These are phyloP conservation scores for Cercospora citrullina DNA, from an alignment of 2,329 filamentous ascomycete species.

Conservation along the genomic window DNA sequence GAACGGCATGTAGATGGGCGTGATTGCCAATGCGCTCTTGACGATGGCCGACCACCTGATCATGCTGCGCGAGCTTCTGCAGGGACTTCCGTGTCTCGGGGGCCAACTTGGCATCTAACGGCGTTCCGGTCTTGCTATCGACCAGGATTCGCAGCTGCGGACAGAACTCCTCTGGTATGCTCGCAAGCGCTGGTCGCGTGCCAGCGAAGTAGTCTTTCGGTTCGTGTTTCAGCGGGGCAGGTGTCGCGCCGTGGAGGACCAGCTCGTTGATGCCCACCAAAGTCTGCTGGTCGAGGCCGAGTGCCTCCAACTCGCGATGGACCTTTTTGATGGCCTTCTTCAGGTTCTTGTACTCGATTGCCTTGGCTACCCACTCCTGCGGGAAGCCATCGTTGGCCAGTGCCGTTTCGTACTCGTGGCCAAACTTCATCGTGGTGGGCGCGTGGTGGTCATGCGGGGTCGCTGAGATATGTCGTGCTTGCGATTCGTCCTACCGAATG, in stretches of 20 bases:
- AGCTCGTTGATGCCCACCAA: constrained; percentile 63
- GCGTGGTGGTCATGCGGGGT: constrained; percentile 6
- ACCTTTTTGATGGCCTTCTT: constrained; percentile 89
- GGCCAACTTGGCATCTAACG: constrained; percentile 68
- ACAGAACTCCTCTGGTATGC: constrained; percentile 50
- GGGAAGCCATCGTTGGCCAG: constrained; percentile 74
- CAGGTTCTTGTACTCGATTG: constrained; percentile 79
- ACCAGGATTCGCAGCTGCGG: constrained; percentile 72
- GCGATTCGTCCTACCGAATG: neutral
- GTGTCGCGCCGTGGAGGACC: constrained; percentile 22
- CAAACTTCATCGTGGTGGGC: constrained; percentile 72
- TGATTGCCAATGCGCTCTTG: constrained; percentile 26
- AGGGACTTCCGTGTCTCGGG: constrained; percentile 65
- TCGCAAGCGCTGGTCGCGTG: constrained; percentile 25
- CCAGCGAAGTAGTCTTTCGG: constrained; percentile 30
- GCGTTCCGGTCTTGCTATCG: constrained; percentile 64
- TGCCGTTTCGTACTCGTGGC: constrained; percentile 70
- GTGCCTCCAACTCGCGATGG: constrained; percentile 65
- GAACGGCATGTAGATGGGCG: constrained; percentile 15
- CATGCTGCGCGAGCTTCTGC: constrained; percentile 57
- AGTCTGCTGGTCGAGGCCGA: constrained; percentile 72
- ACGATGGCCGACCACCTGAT: constrained; percentile 45
- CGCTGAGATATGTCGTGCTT: neutral
- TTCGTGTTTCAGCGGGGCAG: neutral
- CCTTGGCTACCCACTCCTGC: constrained; percentile 66